Base-by-base conservation (phyloP, 192 early-diverging fungal species). In the Coemansia sp. region DNA sequence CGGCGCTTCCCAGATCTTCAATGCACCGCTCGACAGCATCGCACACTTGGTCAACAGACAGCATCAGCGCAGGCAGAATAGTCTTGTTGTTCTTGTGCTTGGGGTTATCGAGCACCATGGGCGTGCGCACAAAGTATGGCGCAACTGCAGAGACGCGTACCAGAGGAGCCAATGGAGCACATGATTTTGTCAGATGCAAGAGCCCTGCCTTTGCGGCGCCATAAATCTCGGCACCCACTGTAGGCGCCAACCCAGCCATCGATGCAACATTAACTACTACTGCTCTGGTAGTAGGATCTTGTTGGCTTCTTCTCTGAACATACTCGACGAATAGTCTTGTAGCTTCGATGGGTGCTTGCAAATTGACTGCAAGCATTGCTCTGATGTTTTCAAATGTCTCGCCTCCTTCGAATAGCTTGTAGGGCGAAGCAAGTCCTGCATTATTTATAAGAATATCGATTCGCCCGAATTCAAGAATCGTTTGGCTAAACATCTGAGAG, bases 31-130 rank as follows among this genome's bases (percentile, higher is more conserved):
- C 35, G 2, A 64, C 40, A 0, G 77, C 52, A 2, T 37, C 59
- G 23, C 77, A 80, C 35, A 80, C 77, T 9, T 68, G 68, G 48
- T 74, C 69, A 9, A 75, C 58, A 3, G 64, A 62, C 10, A 80
- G 65, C 72, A 75, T 75, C 25, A 80, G 59, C 35, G 58, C 29
- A 1, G 72, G 72, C 23, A 61, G 64, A 21, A 79, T 71, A 0
- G 71, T 79, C 23, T 46, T 65, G 62, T 75, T 74, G 40, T 75
- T 72, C 26, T 71, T 37, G 16, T 74, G 69, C 69, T 80, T 80
- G 6, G 77, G 77, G 43, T 80, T 80, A 29, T 66, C 51, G 29
- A 67, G 37, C 20, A 80, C 77, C 77, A 80, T 80, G 1, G 77
- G 77, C 21, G 77, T 71, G 8, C 56, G 53, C 9, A 80, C 77